Conservation (phyloP, 129 eudicot species). For the Deinandra increscens region DNA sequence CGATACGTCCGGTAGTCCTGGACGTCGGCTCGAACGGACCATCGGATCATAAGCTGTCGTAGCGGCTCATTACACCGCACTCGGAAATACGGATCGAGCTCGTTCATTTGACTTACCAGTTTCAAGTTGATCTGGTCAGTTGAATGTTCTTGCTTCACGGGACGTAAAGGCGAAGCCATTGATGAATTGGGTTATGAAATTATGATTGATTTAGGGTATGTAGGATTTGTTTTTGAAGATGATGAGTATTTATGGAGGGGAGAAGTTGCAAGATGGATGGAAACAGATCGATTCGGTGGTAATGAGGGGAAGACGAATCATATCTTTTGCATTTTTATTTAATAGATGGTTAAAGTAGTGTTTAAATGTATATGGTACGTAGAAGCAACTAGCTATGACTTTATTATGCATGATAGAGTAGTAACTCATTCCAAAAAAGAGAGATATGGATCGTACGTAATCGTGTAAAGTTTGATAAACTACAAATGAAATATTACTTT, state of each 20-base stretch:
- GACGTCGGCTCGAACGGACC: constrained; percentile 13
- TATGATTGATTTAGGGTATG: background rate
- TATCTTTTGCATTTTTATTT: too few relatives aligned
- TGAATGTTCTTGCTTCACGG: constrained; percentile 20
- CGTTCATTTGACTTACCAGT: constrained; percentile 21
- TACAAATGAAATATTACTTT: too few relatives aligned
- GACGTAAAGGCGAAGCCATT: background rate
- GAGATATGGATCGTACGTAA: too few relatives aligned
- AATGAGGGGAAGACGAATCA: background rate
- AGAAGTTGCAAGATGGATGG: background rate
- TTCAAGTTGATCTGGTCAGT: constrained; percentile 9
- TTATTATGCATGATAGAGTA: too few relatives aligned
- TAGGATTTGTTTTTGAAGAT: too few relatives aligned
- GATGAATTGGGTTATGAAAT: background rate
- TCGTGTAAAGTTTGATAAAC: too few relatives aligned
- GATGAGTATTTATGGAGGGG: background rate
- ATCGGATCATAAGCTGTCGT: constrained; percentile 14
- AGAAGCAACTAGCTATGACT: too few relatives aligned
- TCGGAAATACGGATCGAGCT: constrained; percentile 17
- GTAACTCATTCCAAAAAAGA: too few relatives aligned
- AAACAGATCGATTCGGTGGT: background rate
- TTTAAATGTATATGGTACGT: too few relatives aligned
- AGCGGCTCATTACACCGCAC: constrained; percentile 7
- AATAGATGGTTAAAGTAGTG: too few relatives aligned
- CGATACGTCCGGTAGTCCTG: background rate